A percentile compares a stretch with the other conserved stretches of the same genome.
phyloP scores from a whole-genome alignment of 768 basidiomycete genomes.

The Lentinula lateritia region DNA sequence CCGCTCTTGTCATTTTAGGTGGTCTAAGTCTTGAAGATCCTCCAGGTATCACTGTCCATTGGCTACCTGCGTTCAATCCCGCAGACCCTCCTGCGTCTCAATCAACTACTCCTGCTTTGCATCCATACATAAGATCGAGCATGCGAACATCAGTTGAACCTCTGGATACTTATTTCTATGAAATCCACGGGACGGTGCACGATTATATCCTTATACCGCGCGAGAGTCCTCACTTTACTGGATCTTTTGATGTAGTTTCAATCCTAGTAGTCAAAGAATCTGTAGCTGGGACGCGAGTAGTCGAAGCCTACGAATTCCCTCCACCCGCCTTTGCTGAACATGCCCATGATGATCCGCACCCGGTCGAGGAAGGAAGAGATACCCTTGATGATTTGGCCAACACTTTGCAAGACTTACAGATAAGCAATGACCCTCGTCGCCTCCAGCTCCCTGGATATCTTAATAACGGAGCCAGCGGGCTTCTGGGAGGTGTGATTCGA shows the following conservation, averaged over 20 bases:
- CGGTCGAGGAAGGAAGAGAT: slow-evolving; percentile 11
- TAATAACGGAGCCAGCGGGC: slow-evolving; percentile 28
- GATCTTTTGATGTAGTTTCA: slow-evolving; percentile 61
- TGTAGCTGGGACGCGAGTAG: slow-evolving; percentile 37
- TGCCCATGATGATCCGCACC: slow-evolving; percentile 4
- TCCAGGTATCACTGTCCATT: slow-evolving; percentile 62
- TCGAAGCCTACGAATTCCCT: slow-evolving; percentile 69
- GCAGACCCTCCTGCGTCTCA: slow-evolving; percentile 33
- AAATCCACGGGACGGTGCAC: slow-evolving; percentile 54
- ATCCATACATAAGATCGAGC: slow-evolving; percentile 47
- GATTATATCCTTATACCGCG: slow-evolving; percentile 78
- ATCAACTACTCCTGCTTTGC: slow-evolving; percentile 18
- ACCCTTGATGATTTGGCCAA: slow-evolving; percentile 31
- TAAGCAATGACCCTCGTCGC: slow-evolving; percentile 30
- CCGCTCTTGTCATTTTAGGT: slow-evolving; percentile 72
- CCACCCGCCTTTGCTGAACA: slow-evolving; percentile 39
- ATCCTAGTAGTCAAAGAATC: slow-evolving; percentile 59
- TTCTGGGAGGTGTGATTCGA: slow-evolving; percentile 39
- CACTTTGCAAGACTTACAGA: slow-evolving; percentile 32
- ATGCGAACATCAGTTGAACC: slow-evolving; percentile 57
- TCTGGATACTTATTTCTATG: slow-evolving; percentile 49
- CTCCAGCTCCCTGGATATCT: slow-evolving; percentile 31
- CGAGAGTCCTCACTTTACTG: slow-evolving; percentile 61
- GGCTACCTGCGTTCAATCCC: slow-evolving; percentile 62
- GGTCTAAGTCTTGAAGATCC: slow-evolving; percentile 52